Percentiles rank a stretch among this genome's conserved stretches.
Conservation (phyloP, 805 yeast genomes). For the Metschnikowia proteae region DNA sequence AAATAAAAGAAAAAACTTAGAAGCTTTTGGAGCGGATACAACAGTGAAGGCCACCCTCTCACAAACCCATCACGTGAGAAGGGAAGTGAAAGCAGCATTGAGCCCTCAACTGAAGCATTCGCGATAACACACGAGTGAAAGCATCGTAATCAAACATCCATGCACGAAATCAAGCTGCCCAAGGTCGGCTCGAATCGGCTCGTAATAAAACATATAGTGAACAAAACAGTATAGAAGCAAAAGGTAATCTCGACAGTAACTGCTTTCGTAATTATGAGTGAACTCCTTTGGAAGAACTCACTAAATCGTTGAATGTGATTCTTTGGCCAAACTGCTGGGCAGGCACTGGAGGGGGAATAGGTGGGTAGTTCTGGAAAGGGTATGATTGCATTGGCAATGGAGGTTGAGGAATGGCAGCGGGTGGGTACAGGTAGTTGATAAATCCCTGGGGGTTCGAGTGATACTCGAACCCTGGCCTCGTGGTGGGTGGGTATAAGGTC, state of each 20-base stretch:
- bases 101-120: background rate
- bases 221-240: background rate
- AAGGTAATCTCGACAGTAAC: background rate
- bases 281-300: conserved; percentile 23
- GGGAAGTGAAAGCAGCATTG: background rate
- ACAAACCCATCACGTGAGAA: background rate
- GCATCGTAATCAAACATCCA: background rate
- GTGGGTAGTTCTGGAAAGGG: conserved; percentile 15
- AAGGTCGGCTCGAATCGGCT: background rate
- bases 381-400: conserved; percentile 16
- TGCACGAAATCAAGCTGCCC: background rate
- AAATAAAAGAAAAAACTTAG: background rate
- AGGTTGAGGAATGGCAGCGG: conserved; percentile 15
- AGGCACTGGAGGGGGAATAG: conserved; percentile 13
- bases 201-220: conserved; percentile 1
- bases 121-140: background rate
- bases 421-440: conserved; percentile 29
- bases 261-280: background rate
- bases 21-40: background rate
- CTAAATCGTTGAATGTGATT: conserved; percentile 39
- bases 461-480: conserved; percentile 32
- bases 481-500: conserved; percentile 25
- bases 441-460: conserved; percentile 30
- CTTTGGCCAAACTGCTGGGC: conserved; percentile 8
- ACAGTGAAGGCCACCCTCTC: background rate